Base-by-base conservation (phyloP, 2,329 filamentous ascomycete genomes). In the Graphilbum sp. region DNA sequence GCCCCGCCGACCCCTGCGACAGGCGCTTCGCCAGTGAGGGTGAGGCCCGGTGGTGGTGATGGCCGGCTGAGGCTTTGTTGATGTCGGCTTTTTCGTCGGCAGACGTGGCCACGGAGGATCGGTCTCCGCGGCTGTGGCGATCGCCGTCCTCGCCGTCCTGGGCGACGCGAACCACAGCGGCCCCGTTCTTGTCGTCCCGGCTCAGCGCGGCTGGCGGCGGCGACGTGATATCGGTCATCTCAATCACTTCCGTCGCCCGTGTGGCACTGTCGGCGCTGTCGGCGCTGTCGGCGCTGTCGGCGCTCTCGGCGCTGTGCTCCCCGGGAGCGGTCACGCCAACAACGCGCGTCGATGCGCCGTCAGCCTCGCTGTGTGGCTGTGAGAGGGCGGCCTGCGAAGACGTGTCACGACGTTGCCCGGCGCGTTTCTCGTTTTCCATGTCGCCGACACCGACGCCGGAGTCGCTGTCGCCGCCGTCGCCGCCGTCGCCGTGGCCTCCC, bases 21-120 rank as follows among this genome's bases (percentile, higher is more conserved):
- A 72, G 51, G 16, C 64, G 61, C 36, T 66, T 65, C 5, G 61
- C 63, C 16, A 65, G 44, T 4, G 65, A 63, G 13, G 50, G 49
- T 18, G 57, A 54, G 11, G 7, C 7, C 7, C 27, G 8, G 56
- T 46, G 44, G 20, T 49, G 21, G 35, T 15, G 20, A 17, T 15
- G 5, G 17, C 43, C 43, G 40, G 33, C 45, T 35, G n/a, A n/a
- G n/a, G n/a, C n/a, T n/a, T n/a, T n/a, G n/a, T n/a, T n/a, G n/a
- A n/a, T n/a, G n/a, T n/a, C n/a, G n/a, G n/a, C n/a, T n/a, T n/a
- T n/a, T 24, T 66, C 60, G 40, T 79, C 76, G 15, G 78, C 76
- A 48, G 79, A 67, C 0, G 80, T 80, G 3, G 78, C 82, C 17
- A 82, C 63, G 2, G 81, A 82, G 3, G 78, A 84, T 21, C 66